Evolutionary conservation across 2,329 filamentous ascomycete genomes (phyloP).

Genomic region (Coniella vitis): DNA sequence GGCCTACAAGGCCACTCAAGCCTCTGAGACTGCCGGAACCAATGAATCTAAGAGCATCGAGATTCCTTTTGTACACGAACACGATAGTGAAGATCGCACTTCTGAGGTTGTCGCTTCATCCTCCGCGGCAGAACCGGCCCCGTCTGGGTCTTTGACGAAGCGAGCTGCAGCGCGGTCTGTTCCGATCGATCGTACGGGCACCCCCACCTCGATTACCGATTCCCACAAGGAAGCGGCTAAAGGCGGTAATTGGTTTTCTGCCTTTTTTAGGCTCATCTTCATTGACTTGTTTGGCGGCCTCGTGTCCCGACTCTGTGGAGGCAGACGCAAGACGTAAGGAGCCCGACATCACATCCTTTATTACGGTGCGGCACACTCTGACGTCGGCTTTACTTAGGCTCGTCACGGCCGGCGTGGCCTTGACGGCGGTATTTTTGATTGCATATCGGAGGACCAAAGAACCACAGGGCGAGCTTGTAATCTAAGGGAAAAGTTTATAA

Average conservation of each 20-base stretch:
- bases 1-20: neutral
- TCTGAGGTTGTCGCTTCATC: slow-evolving; percentile 5
- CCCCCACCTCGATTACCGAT: slow-evolving; percentile 9
- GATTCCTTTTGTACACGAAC: neutral
- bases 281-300: slow-evolving; percentile 17
- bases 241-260: slow-evolving; percentile 16
- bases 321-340: slow-evolving; percentile 16
- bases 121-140: slow-evolving; percentile 8
- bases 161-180: slow-evolving; percentile 5
- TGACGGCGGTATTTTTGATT: slow-evolving; percentile 10
- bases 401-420: slow-evolving; percentile 12
- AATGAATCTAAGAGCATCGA: neutral
- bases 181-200: slow-evolving; percentile 8
- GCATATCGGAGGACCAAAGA: slow-evolving; percentile 3
- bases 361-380: slow-evolving; percentile 10
- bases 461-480: neutral
- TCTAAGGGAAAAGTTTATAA: no score
- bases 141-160: slow-evolving; percentile 12
- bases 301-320: slow-evolving; percentile 13
- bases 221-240: slow-evolving; percentile 14
- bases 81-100: neutral
- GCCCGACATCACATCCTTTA: slow-evolving; percentile 7
- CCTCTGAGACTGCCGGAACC: neutral
- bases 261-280: slow-evolving; percentile 17
- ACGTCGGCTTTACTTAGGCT: slow-evolving; percentile 15